Percentiles rank a stretch among this genome's conserved stretches.
Evolutionary conservation across 1,284 basidiomycete species (phyloP).

Genomic region (Mycocalia duriaeana): DNA sequence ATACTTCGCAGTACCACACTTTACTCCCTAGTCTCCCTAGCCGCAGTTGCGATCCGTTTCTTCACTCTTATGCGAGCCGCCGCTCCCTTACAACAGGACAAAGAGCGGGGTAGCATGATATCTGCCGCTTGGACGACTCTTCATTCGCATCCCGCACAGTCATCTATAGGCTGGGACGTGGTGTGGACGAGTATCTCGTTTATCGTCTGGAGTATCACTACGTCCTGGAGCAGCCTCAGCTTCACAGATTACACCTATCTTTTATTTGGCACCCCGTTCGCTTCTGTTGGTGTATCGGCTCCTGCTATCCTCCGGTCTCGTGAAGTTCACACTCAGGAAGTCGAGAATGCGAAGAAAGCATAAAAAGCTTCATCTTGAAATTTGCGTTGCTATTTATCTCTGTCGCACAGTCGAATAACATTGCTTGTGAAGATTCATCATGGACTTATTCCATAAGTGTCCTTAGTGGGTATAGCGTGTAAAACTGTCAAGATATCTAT

Average conservation of each 20-base stretch:
- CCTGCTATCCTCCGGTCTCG: conserved; percentile 17
- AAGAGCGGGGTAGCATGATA: conserved; percentile 17
- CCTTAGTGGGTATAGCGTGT: too few species aligned
- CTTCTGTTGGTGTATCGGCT: conserved; percentile 24
- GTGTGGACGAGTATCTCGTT: conserved; percentile 50
- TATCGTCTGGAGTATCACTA: conserved; percentile 27
- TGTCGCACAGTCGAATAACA: too few species aligned
- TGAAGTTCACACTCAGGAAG: too few species aligned
- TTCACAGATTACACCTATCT: conserved; percentile 15
- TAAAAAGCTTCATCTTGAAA: conserved; percentile 1
- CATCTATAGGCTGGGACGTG: conserved; percentile 63
- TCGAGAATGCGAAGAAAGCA: neutral
- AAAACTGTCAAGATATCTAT: too few species aligned
- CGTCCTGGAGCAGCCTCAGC: conserved; percentile 3
- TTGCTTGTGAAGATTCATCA: too few species aligned
- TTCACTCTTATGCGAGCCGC: conserved; percentile 26
- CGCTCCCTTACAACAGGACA: conserved; percentile 11
- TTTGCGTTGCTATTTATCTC: too few species aligned
- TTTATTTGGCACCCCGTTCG: conserved; percentile 22
- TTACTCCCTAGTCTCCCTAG: conserved; percentile 33
- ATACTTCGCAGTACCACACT: conserved; percentile 27
- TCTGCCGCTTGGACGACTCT: conserved; percentile 31
- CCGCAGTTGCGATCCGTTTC: conserved; percentile 34
- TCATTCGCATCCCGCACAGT: conserved; percentile 57
- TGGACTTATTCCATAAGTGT: too few species aligned